Evolutionary conservation across 1,139 yeast species (phyloP), one percentile per base, ranked within the genome.

Genomic region (Saccharomyces hybrid): DNA sequence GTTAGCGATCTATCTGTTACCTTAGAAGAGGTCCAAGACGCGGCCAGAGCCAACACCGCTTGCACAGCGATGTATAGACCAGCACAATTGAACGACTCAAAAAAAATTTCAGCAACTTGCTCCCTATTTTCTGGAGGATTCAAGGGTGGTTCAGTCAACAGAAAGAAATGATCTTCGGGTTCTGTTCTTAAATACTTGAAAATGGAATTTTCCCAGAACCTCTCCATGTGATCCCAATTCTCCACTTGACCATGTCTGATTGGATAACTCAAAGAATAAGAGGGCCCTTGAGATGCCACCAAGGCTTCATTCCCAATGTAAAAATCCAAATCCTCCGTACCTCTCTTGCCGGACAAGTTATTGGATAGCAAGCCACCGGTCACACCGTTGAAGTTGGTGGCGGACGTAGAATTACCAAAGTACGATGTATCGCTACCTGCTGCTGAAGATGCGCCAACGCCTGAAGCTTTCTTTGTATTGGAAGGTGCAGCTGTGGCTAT

Each of bases 181-280:
- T 93, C 99, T 71, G 98, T 90, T 72, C 97, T 83, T 66, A 93
- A 79, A 71, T 93, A 93, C 74, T 93, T 91, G 77, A 93, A 93
- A 67, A 93, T 91, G 48, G 96, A 88, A 67, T 88, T 88, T 70
- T 93, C 98, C 99, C 99, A 93, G 73, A 90, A 91, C 69, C 99
- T 80, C 73, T 93, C 99, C 99, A 93, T 93, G 70, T 93, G 97
- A 74, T 95, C 99, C 99, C 99, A 93, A 71, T 93, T 90, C 72
- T 93, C 99, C 61, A 93, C 86, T 75, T 93, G 99, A 24, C 99
- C 99, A 68, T 93, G 99, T 71, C 88, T 86, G 60, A 93, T 89
- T 16, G 99, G 99, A 67, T 93, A 93, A 60, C 83, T 82, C 59
- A 95, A 77, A 48, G 93, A 87, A 72, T 93, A 95, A 52, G 89